phyloP scores from a whole-genome alignment of 306 rosid genomes.

The Amphicarpaea edgeworthii region DNA sequence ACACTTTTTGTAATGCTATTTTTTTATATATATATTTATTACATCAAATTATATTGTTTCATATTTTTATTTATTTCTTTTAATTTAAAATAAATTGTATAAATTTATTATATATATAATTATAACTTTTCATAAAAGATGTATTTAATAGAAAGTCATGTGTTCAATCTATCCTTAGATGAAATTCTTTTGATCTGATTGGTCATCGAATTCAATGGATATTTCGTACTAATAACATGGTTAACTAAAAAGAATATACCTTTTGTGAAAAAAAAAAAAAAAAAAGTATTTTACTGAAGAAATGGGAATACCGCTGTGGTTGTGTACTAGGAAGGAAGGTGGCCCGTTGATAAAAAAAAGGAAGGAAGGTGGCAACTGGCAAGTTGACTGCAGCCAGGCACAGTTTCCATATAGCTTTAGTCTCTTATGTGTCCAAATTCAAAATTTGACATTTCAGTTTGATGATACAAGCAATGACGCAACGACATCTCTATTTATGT shows the following conservation, averaged over 20 bases:
- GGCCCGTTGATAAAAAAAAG: too few relatives aligned
- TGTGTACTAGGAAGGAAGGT: conserved; percentile 16
- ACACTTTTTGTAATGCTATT: too few relatives aligned
- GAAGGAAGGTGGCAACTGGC: conserved; percentile 8
- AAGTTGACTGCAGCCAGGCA: conserved; percentile 39
- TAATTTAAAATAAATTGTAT: too few relatives aligned
- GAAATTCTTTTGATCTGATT: too few relatives aligned
- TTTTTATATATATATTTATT: too few relatives aligned
- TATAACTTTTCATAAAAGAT: neutral
- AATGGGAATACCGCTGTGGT: neutral
- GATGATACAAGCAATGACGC: conserved; percentile 55
- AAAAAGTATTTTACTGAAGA: conserved; percentile 33
- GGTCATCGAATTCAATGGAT: too few relatives aligned
- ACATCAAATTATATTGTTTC: neutral
- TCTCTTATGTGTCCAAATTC: conserved; percentile 30
- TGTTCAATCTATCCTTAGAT: too few relatives aligned
- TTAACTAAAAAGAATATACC: too few relatives aligned
- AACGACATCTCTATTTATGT: conserved; percentile 43
- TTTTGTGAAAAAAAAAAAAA: too few relatives aligned
- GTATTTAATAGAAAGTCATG: too few relatives aligned
- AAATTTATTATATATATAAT: neutral
- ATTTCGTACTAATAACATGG: too few relatives aligned
- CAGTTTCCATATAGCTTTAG: conserved; percentile 14
- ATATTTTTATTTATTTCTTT: neutral
- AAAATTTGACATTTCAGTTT: conserved; percentile 21